Conservation (phyloP, 805 yeast genomes). For the Saccharomycopsis microspora region DNA sequence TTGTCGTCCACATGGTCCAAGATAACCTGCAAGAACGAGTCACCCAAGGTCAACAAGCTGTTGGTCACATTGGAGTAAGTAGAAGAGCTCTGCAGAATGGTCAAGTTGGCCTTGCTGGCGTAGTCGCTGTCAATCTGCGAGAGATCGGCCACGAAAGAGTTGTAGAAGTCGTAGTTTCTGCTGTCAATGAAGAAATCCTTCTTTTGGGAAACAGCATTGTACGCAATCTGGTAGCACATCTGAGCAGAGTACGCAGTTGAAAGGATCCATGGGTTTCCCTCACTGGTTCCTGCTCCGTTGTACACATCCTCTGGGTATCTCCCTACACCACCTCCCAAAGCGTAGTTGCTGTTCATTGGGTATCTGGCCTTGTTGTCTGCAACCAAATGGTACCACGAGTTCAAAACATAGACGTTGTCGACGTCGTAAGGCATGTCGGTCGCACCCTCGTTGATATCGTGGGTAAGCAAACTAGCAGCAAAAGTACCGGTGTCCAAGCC, state of each 20-base stretch:
- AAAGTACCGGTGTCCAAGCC: slow-evolving; percentile 77
- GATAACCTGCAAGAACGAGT: slow-evolving; percentile 10
- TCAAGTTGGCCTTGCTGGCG: slow-evolving; percentile 3
- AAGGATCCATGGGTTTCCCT: slow-evolving; percentile 93
- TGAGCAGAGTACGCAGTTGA: slow-evolving; percentile 63
- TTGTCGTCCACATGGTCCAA: slow-evolving; percentile 26
- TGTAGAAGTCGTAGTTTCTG: slow-evolving; percentile 7
- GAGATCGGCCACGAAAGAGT: slow-evolving; percentile 1
- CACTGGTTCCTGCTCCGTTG: slow-evolving; percentile 53
- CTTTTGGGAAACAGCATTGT: slow-evolving; percentile 19
- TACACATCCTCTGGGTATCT: slow-evolving; percentile 90
- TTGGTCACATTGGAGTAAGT: background rate
- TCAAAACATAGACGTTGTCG: slow-evolving; percentile 42
- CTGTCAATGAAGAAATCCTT: background rate
- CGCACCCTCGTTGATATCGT: slow-evolving; percentile 31
- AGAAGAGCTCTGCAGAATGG: slow-evolving; percentile 23
- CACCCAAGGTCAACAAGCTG: slow-evolving; percentile 4
- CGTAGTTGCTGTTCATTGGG: slow-evolving; percentile 54
- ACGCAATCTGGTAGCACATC: slow-evolving; percentile 41
- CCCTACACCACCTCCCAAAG: slow-evolving; percentile 52
- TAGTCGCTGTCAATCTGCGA: slow-evolving; percentile 15
- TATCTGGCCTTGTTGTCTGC: slow-evolving; percentile 62
- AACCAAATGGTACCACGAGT: slow-evolving; percentile 51
- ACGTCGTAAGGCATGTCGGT: slow-evolving; percentile 48
- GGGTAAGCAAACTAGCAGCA: slow-evolving; percentile 29